Evolutionary conservation across 2,329 filamentous ascomycete genomes (phyloP), one percentile per base, ranked within the genome.

Genomic region (Hyphodiscus sp.): DNA sequence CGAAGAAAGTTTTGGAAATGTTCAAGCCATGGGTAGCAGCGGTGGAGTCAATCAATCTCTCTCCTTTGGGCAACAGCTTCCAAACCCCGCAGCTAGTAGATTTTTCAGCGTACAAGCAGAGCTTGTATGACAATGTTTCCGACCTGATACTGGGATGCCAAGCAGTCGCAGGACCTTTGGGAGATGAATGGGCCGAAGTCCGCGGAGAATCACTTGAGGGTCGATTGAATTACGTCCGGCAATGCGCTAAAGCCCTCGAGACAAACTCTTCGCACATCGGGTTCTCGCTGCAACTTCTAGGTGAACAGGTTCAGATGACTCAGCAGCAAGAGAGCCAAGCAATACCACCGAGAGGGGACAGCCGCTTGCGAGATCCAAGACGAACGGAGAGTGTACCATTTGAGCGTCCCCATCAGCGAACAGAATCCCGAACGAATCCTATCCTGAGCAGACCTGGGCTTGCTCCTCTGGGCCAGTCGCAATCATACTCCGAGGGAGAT

Each of bases 111-210:
- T 89, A 95, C 69, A 97, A 97, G 71, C 94, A 99, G 69, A 88
- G 87, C 62, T 77, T 95, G 18, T 97, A 97, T 70, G 94, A 97
- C 70, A 87, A 91, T 55, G 87, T 96, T 52, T 91, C 91, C 9
- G 94, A 97, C 68, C 79, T 99, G 26, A 74, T 97, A 3, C 73
- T 96, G 48, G 84, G 86, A 54, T 96, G 91, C 65, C 94, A 99
- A 71, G 84, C 88, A 20, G 87, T 97, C n/a, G 89, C 91, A 6
- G 89, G 89, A 9, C 94, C 94, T 6, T 72, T 99, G 44, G 89
- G 87, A 9, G 94, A 99, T 67, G 94, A 99, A 71, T 99, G 94
- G 94, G 83, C 91, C 3, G 91, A 96, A 68, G 77, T 91, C n/a
- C 84, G 91, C 44, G 90, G 91, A 1, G 90, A 95, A 67, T 88